Percentiles rank a stretch among this genome's conserved stretches.
Conservation (phyloP, 73 alveolate genomes). For the Blepharisma japonicum region DNA sequence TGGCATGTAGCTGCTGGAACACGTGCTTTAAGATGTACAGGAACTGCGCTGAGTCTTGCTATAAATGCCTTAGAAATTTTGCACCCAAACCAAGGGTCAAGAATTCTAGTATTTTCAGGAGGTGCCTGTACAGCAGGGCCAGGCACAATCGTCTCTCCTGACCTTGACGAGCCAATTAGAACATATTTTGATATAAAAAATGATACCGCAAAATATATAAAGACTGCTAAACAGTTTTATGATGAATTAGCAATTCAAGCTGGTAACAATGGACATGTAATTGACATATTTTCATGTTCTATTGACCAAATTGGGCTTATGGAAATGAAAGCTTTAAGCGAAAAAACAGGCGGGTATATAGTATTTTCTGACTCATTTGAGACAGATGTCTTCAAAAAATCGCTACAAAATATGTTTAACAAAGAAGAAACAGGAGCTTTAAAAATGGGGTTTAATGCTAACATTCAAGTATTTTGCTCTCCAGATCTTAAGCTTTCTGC, state of each 20-base stretch:
- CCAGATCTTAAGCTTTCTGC: constrained; percentile 86
- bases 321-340: constrained; percentile 95
- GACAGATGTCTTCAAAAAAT: constrained; percentile 95
- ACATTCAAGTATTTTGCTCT: constrained; percentile 77
- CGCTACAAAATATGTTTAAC: constrained; percentile 32
- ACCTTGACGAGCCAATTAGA: constrained; percentile 76
- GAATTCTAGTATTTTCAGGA: constrained; percentile 47
- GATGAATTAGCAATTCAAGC: constrained; percentile 79
- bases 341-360: constrained; percentile 98
- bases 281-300: constrained; percentile 87
- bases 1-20: constrained; percentile 94
- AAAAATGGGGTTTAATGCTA: constrained; percentile 94
- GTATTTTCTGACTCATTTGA: constrained; percentile 98
- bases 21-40: constrained; percentile 91
- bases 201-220: constrained; percentile 74
- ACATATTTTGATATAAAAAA: constrained; percentile 44
- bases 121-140: constrained; percentile 98
- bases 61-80: constrained; percentile 58
- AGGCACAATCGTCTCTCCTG: constrained; percentile 90
- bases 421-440: constrained; percentile 71
- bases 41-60: constrained; percentile 92
- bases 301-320: constrained; percentile 96
- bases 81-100: constrained; percentile 18
- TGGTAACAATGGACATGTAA: constrained; percentile 67
- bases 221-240: constrained; percentile 88